Base-by-base conservation (phyloP, 2,329 filamentous ascomycete genomes). In the Remersonia thermophila region DNA sequence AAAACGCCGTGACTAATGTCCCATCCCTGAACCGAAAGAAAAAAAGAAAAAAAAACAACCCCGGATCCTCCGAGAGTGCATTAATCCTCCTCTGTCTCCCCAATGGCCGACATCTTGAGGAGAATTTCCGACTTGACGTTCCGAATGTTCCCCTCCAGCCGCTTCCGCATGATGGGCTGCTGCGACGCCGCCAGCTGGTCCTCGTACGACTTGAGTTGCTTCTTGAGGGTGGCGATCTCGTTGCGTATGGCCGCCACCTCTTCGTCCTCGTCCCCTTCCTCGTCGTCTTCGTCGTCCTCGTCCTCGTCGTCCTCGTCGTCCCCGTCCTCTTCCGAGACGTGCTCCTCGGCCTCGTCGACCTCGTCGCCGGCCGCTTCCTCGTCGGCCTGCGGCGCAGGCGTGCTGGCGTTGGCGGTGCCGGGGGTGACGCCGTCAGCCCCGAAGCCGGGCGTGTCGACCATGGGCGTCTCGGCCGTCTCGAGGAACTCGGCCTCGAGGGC, bases 161-260 rank as follows among this genome's bases (percentile, higher is more conserved):
- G 64, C 38, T 60, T 62, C 40, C 60, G 59, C 39, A 76, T 52
- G 38, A 75, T 66, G 39, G 59, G 58, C 48, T 66, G 68, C 3
- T 51, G 52, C 17, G 62, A 62, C 28, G 53, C 57, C 13, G 57
- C 56, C 33, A 68, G 55, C 45, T 69, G 62, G 4, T 54, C 56
- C 46, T 67, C 58, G 36, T 65, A 58, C 26, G 55, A 53, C 27
- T 59, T 57, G 13, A 73, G 61, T 47, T 68, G 60, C 50, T 63
- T 68, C 52, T 70, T 61, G 39, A 75, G 59, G 35, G 67, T 62
- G 33, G 62, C 58, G 35, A 73, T 67, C 44, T 73, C 70, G 46
- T 69, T 68, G 46, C 67, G 65, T 42, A 72, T 65, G 41, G 70
- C 69, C 43, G 70, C 64, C 42, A 67, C 60, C 42, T 71, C 63